A percentile compares a stretch with the other conserved stretches of the same genome.
Evolutionary conservation across 495 filamentous ascomycete genomes (phyloP).

Genomic region (Cryomyces antarcticus): DNA sequence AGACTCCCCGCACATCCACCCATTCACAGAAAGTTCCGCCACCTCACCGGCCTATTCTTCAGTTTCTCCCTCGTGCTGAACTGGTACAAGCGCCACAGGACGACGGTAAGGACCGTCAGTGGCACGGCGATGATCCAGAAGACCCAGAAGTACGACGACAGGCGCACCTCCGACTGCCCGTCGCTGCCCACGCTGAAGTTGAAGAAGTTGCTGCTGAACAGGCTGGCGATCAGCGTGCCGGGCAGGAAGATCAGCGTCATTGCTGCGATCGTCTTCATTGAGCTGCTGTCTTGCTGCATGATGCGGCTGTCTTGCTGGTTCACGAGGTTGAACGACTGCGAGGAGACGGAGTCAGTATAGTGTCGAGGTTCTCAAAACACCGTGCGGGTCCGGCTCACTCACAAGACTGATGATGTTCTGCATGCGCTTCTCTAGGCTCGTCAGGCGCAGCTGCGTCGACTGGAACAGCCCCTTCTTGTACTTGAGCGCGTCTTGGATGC

Average conservation of each 20-base stretch:
- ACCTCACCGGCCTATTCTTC: not conserved
- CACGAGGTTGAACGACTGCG: constrained; percentile 7
- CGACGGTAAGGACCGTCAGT: not conserved
- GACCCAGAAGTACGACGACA: constrained; percentile 1
- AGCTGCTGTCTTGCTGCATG: constrained; percentile 5
- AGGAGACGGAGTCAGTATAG: not conserved
- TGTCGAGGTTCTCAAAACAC: not conserved
- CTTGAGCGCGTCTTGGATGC: not conserved
- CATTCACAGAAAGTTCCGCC: too few relatives aligned
- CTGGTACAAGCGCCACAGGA: not conserved
- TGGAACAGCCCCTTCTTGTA: constrained; percentile 1
- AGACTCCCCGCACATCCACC: too few relatives aligned
- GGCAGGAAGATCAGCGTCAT: constrained; percentile 3
- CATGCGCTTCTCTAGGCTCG: constrained; percentile 7
- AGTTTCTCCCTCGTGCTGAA: not conserved
- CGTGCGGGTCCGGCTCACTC: not conserved
- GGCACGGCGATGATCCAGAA: constrained; percentile 2
- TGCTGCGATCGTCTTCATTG: constrained; percentile 2
- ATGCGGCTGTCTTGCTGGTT: constrained; percentile 6
- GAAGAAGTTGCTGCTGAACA: constrained; percentile 1
- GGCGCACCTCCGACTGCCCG: not conserved
- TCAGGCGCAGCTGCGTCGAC: constrained; percentile 1
- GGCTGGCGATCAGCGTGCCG: not conserved
- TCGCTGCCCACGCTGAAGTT: not conserved
- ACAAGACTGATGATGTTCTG: constrained; percentile 6